Percentiles rank a stretch among this genome's conserved stretches.
Evolutionary conservation across 192 early-diverging fungal species (phyloP).

Genomic region (Linnemannia elongata): DNA sequence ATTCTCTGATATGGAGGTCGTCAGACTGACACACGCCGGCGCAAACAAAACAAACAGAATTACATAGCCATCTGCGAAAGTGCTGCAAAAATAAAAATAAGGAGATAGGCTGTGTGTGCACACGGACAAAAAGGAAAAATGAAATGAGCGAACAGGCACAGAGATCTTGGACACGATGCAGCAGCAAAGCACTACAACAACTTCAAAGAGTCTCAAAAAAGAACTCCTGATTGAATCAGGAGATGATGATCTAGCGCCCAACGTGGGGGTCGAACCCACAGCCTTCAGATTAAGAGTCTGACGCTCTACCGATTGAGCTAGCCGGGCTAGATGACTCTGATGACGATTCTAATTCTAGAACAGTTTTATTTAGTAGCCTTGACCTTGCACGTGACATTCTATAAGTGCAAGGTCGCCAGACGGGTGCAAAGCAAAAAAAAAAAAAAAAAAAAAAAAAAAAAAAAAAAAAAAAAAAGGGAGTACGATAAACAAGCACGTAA

Average conservation of each 20-base stretch:
- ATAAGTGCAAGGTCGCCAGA: too few relatives aligned
- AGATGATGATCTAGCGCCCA: conserved; percentile 59
- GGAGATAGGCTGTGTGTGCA: background rate
- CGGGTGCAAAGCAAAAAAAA: too few relatives aligned
- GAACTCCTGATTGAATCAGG: too few relatives aligned
- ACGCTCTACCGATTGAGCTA: conserved; percentile 88
- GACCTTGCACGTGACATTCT: too few relatives aligned
- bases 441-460: too few relatives aligned
- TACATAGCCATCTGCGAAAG: background rate
- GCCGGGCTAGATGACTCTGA: conserved; percentile 53
- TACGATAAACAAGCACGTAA: too few relatives aligned
- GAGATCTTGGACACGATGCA: background rate
- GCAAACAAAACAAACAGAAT: background rate
- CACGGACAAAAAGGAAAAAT: background rate
- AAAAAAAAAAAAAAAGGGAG: too few relatives aligned
- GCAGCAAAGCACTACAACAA: background rate
- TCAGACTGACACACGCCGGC: background rate
- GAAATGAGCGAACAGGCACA: background rate
- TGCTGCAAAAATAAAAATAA: background rate
- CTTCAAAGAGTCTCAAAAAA: too few relatives aligned
- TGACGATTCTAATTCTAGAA: too few relatives aligned
- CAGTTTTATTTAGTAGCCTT: too few relatives aligned
- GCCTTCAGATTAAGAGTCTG: conserved; percentile 92
- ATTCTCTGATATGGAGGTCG: background rate
- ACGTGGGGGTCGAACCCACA: conserved; percentile 90